phyloP scores from a whole-genome alignment of 2,329 filamentous ascomycete species.

The Aspergillus caelatus region DNA sequence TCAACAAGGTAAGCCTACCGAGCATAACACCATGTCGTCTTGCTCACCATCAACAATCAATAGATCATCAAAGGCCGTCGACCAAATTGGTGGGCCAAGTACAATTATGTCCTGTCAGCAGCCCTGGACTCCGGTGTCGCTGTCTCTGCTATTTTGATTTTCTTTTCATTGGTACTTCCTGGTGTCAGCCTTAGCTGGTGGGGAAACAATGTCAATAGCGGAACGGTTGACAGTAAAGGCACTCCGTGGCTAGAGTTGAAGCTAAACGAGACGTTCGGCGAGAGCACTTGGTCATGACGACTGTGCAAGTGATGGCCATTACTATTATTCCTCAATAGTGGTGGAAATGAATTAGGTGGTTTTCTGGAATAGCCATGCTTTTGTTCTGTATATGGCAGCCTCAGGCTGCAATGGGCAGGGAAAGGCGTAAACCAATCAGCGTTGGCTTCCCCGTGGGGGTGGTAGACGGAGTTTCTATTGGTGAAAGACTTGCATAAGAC shows the following conservation, averaged over 20 bases:
- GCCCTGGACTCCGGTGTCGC: slow-evolving; percentile 39
- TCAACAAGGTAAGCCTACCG: slow-evolving; percentile 31
- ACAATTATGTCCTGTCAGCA: slow-evolving; percentile 40
- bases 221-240: slow-evolving; percentile 40
- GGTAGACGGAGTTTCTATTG: not conserved
- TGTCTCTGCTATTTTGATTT: slow-evolving; percentile 39
- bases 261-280: slow-evolving; percentile 19
- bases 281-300: slow-evolving; percentile 14
- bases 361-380: not conserved
- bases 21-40: not conserved
- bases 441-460: slow-evolving; percentile 3
- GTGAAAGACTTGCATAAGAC: not conserved
- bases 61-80: slow-evolving; percentile 20
- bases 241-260: slow-evolving; percentile 23
- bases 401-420: not conserved
- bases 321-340: not conserved
- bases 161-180: slow-evolving; percentile 40
- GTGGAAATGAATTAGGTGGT: no score
- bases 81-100: slow-evolving; percentile 27
- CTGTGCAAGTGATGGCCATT: not conserved
- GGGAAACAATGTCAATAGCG: slow-evolving; percentile 35
- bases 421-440: not conserved
- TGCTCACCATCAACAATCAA: not conserved
- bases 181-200: slow-evolving; percentile 34
- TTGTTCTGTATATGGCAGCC: not conserved